phyloP scores from a whole-genome alignment of 805 yeast genomes.

The Metschnikowia proteae region DNA sequence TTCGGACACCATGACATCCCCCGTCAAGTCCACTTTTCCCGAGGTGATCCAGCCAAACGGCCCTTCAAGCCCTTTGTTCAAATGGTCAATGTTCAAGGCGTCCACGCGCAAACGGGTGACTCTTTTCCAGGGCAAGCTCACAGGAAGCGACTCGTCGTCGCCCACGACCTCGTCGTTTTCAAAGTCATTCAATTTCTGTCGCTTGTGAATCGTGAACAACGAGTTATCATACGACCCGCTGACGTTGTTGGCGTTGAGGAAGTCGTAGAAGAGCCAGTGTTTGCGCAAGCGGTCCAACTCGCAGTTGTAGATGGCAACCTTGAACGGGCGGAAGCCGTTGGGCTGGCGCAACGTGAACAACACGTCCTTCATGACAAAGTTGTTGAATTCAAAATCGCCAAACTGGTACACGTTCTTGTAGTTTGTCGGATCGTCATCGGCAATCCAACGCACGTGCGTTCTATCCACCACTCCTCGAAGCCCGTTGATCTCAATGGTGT shows the following conservation, averaged over 20 bases:
- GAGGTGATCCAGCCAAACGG: constrained; percentile 96
- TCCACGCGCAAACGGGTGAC: constrained; percentile 82
- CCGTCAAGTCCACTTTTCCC: constrained; percentile 91
- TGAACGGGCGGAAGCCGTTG: constrained; percentile 71
- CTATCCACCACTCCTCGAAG: constrained; percentile 91
- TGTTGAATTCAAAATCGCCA: constrained; percentile 91
- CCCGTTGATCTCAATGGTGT: constrained; percentile 73
- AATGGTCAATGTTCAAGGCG: constrained; percentile 78
- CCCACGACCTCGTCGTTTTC: constrained; percentile 14
- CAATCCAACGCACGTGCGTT: constrained; percentile 78
- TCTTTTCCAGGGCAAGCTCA: constrained; percentile 44
- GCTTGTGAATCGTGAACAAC: constrained; percentile 83
- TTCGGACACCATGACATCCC: constrained; percentile 81
- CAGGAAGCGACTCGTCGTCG: constrained; percentile 14
- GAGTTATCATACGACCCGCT: constrained; percentile 94
- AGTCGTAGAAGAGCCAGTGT: constrained; percentile 90
- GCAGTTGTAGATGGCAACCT: constrained; percentile 83
- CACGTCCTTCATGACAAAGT: constrained; percentile 79
- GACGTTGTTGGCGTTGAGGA: constrained; percentile 75
- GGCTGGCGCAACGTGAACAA: constrained; percentile 83
- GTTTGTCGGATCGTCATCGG: constrained; percentile 77
- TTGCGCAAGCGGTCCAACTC: constrained; percentile 76
- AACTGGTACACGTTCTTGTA: constrained; percentile 69
- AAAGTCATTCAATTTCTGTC: constrained; percentile 56
- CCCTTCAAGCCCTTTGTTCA: constrained; percentile 86